Evolutionary conservation across 768 basidiomycete species (phyloP).

Genomic region (Russula lepida): DNA sequence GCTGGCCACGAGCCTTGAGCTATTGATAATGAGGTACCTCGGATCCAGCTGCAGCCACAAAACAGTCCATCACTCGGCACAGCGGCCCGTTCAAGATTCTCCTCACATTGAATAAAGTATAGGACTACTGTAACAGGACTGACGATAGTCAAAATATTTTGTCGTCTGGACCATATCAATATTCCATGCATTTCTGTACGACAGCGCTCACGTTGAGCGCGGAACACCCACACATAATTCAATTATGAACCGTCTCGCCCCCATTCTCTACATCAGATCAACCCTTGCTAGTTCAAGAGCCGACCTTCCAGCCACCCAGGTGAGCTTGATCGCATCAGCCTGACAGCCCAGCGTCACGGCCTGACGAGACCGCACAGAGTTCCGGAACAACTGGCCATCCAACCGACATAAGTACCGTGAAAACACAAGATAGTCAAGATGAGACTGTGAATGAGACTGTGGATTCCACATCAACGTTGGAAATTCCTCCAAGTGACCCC

Average conservation of each 20-base stretch:
- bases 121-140: background rate
- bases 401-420: background rate
- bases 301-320: background rate
- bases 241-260: slow-evolving; percentile 12
- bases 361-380: background rate
- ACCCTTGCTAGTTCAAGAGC: slow-evolving; percentile 7
- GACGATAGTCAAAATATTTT: background rate
- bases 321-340: background rate
- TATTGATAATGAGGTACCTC: too few species aligned
- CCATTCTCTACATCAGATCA: slow-evolving; percentile 14
- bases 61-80: background rate
- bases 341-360: background rate
- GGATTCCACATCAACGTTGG: background rate
- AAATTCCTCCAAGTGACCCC: background rate
- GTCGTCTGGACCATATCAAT: background rate
- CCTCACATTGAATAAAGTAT: background rate
- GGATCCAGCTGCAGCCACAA: background rate
- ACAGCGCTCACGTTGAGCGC: background rate
- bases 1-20: background rate
- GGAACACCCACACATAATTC: background rate
- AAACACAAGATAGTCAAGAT: background rate
- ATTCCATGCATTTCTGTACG: background rate
- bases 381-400: background rate
- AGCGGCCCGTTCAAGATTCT: slow-evolving; percentile 9
- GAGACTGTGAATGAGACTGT: background rate